Evolutionary conservation across 805 yeast species (phyloP).

Genomic region (Starmerella riodocensis): DNA sequence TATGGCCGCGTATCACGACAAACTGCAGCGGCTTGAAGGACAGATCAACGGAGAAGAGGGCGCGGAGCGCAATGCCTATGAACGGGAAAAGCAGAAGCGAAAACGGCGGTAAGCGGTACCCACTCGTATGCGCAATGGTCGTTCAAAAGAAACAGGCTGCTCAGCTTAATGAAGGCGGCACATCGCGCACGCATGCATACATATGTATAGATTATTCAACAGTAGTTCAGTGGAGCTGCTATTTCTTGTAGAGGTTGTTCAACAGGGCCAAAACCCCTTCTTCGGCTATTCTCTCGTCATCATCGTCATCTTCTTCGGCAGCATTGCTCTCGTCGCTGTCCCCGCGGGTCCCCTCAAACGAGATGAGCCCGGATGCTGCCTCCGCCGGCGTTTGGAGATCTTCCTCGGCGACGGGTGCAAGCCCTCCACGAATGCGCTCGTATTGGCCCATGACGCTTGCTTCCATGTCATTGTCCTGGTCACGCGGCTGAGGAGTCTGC

Average conservation of each 20-base stretch:
- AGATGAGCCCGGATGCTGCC: neutral
- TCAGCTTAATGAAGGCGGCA: too few relatives aligned
- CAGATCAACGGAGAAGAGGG: slow-evolving; percentile 90
- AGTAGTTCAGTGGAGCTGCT: too few relatives aligned
- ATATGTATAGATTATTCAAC: too few relatives aligned
- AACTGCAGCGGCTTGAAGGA: slow-evolving; percentile 76
- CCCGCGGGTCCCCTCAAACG: too few relatives aligned
- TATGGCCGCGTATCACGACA: slow-evolving; percentile 70
- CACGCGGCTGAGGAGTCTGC: neutral
- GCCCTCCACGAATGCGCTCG: slow-evolving; percentile 16
- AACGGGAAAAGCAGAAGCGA: slow-evolving; percentile 66
- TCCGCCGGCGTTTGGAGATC: slow-evolving; percentile 3
- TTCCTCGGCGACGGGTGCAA: slow-evolving; percentile 16
- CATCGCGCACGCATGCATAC: too few relatives aligned
- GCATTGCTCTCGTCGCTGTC: too few relatives aligned
- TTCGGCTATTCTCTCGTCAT: slow-evolving; percentile 26
- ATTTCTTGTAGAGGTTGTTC: slow-evolving; percentile 57
- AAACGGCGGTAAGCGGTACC: slow-evolving; percentile 4
- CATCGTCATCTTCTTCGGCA: slow-evolving; percentile 30
- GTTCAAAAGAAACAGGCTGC: too few relatives aligned
- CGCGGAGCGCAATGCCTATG: slow-evolving; percentile 84
- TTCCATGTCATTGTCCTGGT: slow-evolving; percentile 17
- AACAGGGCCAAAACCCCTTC: slow-evolving; percentile 66
- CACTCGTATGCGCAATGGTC: too few relatives aligned
- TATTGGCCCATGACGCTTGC: slow-evolving; percentile 27